These are phyloP conservation scores for Medicago ruthenica DNA, from an alignment of 306 rosid species.

Conservation along the genomic window DNA sequence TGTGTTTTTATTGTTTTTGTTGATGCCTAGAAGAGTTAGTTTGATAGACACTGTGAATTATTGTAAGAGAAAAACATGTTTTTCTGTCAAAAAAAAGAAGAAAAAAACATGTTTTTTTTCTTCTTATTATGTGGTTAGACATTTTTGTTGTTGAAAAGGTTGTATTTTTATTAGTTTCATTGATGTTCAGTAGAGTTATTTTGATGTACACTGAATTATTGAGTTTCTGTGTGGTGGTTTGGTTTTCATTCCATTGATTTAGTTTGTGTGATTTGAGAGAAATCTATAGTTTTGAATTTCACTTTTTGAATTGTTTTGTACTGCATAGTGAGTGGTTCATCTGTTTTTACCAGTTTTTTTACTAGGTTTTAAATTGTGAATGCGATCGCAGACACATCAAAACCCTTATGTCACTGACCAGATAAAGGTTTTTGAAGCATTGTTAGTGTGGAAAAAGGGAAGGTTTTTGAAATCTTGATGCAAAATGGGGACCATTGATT, in stretches of 20 bases:
- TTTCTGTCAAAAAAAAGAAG: no score
- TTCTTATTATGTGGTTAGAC: not conserved
- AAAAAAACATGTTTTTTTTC: not conserved
- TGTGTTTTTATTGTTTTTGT: slow-evolving; percentile 33
- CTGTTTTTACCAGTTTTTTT: slow-evolving; percentile 10
- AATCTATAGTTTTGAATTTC: slow-evolving; percentile 28
- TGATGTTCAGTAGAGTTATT: slow-evolving; percentile 33
- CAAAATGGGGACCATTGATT: slow-evolving; percentile 32
- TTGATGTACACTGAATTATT: slow-evolving; percentile 18
- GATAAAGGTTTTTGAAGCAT: no score
- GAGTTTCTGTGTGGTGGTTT: slow-evolving; percentile 23
- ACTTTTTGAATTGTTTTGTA: slow-evolving; percentile 17
- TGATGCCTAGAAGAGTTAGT: slow-evolving; percentile 35
- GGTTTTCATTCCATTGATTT: slow-evolving; percentile 14
- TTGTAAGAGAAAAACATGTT: not conserved
- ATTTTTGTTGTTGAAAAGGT: slow-evolving; percentile 12
- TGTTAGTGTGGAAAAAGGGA: slow-evolving; percentile 9
- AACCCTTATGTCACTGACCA: not conserved
- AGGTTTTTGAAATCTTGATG: slow-evolving; percentile 26
- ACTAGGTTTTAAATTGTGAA: not conserved
- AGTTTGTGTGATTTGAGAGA: slow-evolving; percentile 18
- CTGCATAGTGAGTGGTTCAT: slow-evolving; percentile 28
- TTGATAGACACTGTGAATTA: slow-evolving; percentile 17
- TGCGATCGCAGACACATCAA: not conserved
- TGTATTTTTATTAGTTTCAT: slow-evolving; percentile 34